Conservation (phyloP, 495 filamentous ascomycete species). For the Penicillium canariense region DNA sequence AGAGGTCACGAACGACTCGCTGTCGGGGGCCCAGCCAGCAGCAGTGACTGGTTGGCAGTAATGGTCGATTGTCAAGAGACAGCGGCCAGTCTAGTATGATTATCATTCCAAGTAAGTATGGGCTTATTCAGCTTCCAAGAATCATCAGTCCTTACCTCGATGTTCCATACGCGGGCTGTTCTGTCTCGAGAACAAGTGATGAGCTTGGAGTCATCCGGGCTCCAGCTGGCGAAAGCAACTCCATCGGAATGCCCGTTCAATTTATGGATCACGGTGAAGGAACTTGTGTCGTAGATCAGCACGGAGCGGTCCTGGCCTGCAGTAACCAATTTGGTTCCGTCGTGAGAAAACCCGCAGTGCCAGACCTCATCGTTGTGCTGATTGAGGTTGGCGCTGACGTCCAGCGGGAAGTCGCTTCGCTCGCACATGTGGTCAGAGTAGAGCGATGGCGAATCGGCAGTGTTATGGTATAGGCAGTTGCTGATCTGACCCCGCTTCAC, state of each 20-base stretch:
- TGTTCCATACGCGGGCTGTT: slow-evolving; percentile 76
- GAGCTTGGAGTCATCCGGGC: slow-evolving; percentile 81
- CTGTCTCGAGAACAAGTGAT: slow-evolving; percentile 77
- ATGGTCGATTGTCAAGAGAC: slow-evolving; percentile 60
- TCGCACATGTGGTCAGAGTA: slow-evolving; percentile 89
- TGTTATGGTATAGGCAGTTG: slow-evolving; percentile 86
- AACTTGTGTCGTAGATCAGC: slow-evolving; percentile 77
- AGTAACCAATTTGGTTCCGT: slow-evolving; percentile 80
- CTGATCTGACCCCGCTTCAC: slow-evolving; percentile 80
- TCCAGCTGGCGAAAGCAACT: slow-evolving; percentile 82
- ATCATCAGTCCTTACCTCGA: slow-evolving; percentile 53
- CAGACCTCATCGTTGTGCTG: slow-evolving; percentile 85
- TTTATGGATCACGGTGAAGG: slow-evolving; percentile 62
- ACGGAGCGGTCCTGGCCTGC: slow-evolving; percentile 71
- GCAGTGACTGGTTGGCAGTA: slow-evolving; percentile 80
- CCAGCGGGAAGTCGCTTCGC: slow-evolving; percentile 71
- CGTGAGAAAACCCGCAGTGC: slow-evolving; percentile 85
- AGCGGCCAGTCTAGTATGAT: slow-evolving; percentile 61
- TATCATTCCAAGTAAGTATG: slow-evolving; percentile 11
- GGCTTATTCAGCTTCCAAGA: background rate
- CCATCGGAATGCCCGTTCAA: slow-evolving; percentile 63
- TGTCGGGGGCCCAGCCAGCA: slow-evolving; percentile 81
- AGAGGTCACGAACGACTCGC: slow-evolving; percentile 74
- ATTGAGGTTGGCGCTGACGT: slow-evolving; percentile 62
- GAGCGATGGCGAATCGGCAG: slow-evolving; percentile 71